These are phyloP conservation scores for Fusarium continuum DNA, from an alignment of 2,329 filamentous ascomycete genomes.

Conservation along the genomic window DNA sequence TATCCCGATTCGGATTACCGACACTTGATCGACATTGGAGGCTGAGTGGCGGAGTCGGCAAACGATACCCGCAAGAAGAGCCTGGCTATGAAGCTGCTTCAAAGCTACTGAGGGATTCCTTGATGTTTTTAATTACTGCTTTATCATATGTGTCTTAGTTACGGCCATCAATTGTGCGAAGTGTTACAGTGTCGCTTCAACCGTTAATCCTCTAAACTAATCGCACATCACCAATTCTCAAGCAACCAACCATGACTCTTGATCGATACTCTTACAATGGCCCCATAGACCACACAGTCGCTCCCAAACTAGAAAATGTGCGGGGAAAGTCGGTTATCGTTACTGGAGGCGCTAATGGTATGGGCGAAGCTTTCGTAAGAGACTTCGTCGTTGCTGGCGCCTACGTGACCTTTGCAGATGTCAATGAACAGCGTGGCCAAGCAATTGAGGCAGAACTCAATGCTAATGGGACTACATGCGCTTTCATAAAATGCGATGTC, in stretches of 20 bases:
- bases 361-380: conserved; percentile 50
- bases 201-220: neutral
- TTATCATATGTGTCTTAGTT: neutral
- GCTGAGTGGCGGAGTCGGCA: neutral
- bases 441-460: conserved; percentile 47
- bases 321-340: conserved; percentile 57
- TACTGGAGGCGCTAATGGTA: conserved; percentile 57
- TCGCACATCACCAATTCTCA: neutral
- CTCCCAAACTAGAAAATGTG: conserved; percentile 28
- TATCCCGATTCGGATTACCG: conserved; percentile 1
- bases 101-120: neutral
- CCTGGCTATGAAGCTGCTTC: fast-evolving
- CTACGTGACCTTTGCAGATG: conserved; percentile 54
- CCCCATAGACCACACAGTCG: conserved; percentile 29
- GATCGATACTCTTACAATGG: conserved; percentile 33
- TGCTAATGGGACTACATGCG: conserved; percentile 27
- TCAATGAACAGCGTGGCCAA: conserved; percentile 47
- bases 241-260: conserved; percentile 6
- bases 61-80: neutral
- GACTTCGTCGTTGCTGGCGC: conserved; percentile 50
- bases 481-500: conserved; percentile 55
- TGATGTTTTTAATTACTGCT: neutral
- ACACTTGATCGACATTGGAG: neutral
- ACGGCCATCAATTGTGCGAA: neutral
- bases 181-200: neutral